phyloP scores from a whole-genome alignment of 768 basidiomycete genomes.

The Cubamyces sp. region DNA sequence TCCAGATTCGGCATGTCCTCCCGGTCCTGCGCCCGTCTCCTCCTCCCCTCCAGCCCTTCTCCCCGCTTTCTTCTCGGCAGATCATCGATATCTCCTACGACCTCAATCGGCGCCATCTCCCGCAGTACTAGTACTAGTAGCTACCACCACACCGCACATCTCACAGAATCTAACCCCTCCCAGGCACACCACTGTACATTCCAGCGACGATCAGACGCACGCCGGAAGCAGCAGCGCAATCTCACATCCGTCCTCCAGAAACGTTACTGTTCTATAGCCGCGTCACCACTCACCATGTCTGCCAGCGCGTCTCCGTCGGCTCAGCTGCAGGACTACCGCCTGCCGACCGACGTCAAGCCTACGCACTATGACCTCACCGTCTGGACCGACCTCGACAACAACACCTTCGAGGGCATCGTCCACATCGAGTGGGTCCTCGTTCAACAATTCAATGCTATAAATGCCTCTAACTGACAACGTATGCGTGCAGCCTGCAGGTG shows the following conservation, averaged over 20 bases:
- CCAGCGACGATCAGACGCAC: not conserved
- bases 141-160: not conserved
- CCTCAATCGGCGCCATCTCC: no score
- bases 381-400: conserved; percentile 80
- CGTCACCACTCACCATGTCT: conserved; percentile 15
- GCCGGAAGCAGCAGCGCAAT: not conserved
- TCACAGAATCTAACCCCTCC: not conserved
- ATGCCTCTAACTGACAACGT: not conserved
- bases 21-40: conserved; percentile 5
- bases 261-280: conserved; percentile 11
- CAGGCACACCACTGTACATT: not conserved
- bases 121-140: no score
- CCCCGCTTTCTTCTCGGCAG: no score
- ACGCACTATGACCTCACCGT: conserved; percentile 80
- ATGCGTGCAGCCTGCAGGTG: conserved; percentile 60
- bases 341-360: conserved; percentile 69
- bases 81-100: no score
- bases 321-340: conserved; percentile 48
- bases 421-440: conserved; percentile 58
- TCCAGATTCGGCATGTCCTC: conserved; percentile 3
- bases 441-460: no score
- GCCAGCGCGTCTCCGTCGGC: conserved; percentile 5
- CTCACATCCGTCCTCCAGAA: not conserved
- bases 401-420: conserved; percentile 77
- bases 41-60: not conserved